Evolutionary conservation across 257 asterid genomes (phyloP), one percentile per base, ranked within the genome.

Genomic region (Cruciata laevipes): DNA sequence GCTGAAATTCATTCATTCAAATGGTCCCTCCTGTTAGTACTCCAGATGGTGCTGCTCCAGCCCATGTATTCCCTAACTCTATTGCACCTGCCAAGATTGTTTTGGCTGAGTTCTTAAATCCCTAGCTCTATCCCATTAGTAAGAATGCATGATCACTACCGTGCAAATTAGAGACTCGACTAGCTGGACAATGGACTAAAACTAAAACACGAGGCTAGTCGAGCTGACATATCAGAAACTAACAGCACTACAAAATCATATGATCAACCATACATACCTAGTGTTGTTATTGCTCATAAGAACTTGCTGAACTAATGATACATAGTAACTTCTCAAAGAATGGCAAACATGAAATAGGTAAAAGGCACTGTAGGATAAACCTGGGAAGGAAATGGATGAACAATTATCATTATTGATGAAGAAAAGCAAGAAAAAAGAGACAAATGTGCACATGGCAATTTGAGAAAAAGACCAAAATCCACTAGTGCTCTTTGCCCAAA

Each of bases 371-470:
- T 56, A 73, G 55, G 55, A 47, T 47, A 73, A 77, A 66, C 65
- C 71, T 69, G 60, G 37, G 72, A 73, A 75, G 75, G 74, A 81
- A 73, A 44, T 57, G 73, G 63, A 67, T 76, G 64, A 75, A 37
- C 73, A 59, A 24, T 30, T 60, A 16, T 53, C 60, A 58, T 60
- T 35, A 80, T 75, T 78, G 77, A 79, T 77, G 82, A 57, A 83
- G 76, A 76, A 70, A 79, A 63, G 47, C 66, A 65, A 69, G 80
- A 80, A 31, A 59, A 59, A 17, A 77, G 69, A 75, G 83, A 80
- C 84, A 80, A 79, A 76, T 68, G 73, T 27, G 83, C 95, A 88
- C 95, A 84, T 84, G 89, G 88, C 79, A 72, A 76, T 68, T 69
- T 73, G 82, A 78, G 65, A 73, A 76, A 74, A 79, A 74, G 71